These are phyloP conservation scores for Monilinia laxa DNA, from an alignment of 2,329 filamentous ascomycete genomes.

Conservation along the genomic window DNA sequence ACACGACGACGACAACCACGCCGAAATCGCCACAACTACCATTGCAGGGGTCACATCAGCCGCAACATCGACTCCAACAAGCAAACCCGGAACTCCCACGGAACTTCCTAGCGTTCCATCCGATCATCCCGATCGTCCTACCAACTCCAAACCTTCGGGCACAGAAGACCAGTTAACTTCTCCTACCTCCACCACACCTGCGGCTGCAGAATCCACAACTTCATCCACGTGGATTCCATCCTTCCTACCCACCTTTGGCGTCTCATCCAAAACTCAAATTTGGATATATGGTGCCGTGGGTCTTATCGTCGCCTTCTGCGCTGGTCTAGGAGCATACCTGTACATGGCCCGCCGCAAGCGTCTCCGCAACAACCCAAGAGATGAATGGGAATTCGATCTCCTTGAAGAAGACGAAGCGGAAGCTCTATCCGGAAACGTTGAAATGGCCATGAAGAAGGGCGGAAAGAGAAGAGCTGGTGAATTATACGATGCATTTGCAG, in stretches of 20 bases:
- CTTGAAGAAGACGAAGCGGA: conserved; percentile 77
- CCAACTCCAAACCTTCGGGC: conserved; percentile 43
- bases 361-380: conserved; percentile 69
- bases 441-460: conserved; percentile 50
- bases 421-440: conserved; percentile 47
- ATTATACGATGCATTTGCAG: conserved; percentile 96
- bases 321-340: conserved; percentile 77
- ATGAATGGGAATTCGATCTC: conserved; percentile 93
- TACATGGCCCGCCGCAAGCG: conserved; percentile 76
- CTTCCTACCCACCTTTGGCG: conserved; percentile 86
- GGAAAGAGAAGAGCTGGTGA: conserved; percentile 71
- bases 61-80: conserved; percentile 47
- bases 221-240: conserved; percentile 66
- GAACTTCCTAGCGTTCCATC: conserved; percentile 49
- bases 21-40: conserved; percentile 65
- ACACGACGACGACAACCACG: conserved; percentile 80
- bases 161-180: conserved; percentile 28
- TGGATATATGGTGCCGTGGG: conserved; percentile 89
- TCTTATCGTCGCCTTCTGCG: conserved; percentile 84
- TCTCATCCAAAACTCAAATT: conserved; percentile 79
- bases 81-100: conserved; percentile 39
- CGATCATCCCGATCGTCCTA: conserved; percentile 64
- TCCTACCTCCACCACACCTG: conserved; percentile 31
- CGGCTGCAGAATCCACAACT: conserved; percentile 36
- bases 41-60: conserved; percentile 46